Percentiles rank a stretch among this genome's conserved stretches.
Evolutionary conservation across 75 land plant species (phyloP).

Genomic region (Picea glauca): DNA sequence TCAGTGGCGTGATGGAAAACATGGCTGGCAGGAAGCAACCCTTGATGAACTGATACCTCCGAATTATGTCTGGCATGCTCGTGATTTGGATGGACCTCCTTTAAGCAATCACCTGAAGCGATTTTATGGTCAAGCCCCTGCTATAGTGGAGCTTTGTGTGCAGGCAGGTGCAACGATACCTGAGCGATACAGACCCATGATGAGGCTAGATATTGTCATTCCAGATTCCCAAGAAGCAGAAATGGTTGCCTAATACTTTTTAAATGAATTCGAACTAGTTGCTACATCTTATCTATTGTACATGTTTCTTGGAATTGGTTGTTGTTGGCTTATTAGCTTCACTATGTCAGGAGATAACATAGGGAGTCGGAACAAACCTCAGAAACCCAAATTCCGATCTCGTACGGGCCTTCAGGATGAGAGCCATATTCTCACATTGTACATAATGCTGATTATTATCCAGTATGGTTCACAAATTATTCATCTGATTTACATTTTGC

Average conservation of each 20-base stretch:
- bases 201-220: slow-evolving; percentile 62
- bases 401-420: background rate
- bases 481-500: background rate
- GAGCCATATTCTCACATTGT: background rate
- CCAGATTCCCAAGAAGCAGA: slow-evolving; percentile 44
- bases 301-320: background rate
- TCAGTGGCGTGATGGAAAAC: slow-evolving; percentile 71
- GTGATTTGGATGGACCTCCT: slow-evolving; percentile 53
- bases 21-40: slow-evolving; percentile 82
- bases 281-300: background rate
- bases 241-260: slow-evolving; percentile 26
- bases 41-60: slow-evolving; percentile 66
- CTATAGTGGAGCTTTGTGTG: slow-evolving; percentile 71
- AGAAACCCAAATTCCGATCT: background rate
- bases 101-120: slow-evolving; percentile 35
- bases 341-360: background rate
- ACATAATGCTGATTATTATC: background rate
- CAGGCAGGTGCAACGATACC: slow-evolving; percentile 75
- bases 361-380: background rate
- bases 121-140: slow-evolving; percentile 78
- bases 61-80: slow-evolving; percentile 74
- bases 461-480: background rate
- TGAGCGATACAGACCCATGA: slow-evolving; percentile 52
- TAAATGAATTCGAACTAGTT: background rate
- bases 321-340: too few species aligned